Evolutionary conservation across 352 stramenopile genomes (phyloP).

Genomic region (Pythium biforme): DNA sequence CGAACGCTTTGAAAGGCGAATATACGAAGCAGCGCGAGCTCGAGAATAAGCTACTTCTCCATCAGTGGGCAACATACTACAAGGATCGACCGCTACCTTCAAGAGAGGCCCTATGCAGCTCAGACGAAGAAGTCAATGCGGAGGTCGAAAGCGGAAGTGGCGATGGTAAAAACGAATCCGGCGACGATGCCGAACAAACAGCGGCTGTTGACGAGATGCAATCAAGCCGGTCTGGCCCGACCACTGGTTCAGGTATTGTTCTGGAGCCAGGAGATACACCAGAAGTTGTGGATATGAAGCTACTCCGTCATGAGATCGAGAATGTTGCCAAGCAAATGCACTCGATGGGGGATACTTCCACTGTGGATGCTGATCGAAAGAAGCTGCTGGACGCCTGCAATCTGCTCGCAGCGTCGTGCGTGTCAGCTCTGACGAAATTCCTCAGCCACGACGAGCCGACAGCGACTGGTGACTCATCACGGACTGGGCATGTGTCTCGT

Average conservation of each 20-base stretch:
- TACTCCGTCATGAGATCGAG: slow-evolving; percentile 64
- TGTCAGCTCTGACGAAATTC: slow-evolving; percentile 63
- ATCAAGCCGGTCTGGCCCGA: not conserved
- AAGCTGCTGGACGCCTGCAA: slow-evolving; percentile 63
- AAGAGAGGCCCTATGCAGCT: not conserved
- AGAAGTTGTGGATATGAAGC: slow-evolving; percentile 71
- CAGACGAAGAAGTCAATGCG: not conserved
- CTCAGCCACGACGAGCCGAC: slow-evolving; percentile 31
- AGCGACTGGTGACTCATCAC: not conserved
- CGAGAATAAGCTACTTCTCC: slow-evolving; percentile 49
- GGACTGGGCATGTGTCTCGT: not conserved
- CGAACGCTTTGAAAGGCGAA: slow-evolving; percentile 60
- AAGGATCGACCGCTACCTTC: slow-evolving; percentile 36
- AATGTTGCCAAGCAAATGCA: slow-evolving; percentile 43
- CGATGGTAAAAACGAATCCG: not conserved
- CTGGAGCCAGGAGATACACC: slow-evolving; percentile 43
- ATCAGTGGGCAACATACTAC: slow-evolving; percentile 66
- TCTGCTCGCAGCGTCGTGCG: slow-evolving; percentile 56
- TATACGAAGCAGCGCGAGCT: slow-evolving; percentile 50
- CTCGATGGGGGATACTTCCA: slow-evolving; percentile 30
- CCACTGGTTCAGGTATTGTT: slow-evolving; percentile 4
- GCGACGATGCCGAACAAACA: not conserved
- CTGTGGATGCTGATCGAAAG: slow-evolving; percentile 23
- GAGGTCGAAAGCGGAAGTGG: not conserved
- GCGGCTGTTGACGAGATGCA: not conserved